phyloP scores from a whole-genome alignment of 257 asterid species.

The Fraxinus cuspidata region DNA sequence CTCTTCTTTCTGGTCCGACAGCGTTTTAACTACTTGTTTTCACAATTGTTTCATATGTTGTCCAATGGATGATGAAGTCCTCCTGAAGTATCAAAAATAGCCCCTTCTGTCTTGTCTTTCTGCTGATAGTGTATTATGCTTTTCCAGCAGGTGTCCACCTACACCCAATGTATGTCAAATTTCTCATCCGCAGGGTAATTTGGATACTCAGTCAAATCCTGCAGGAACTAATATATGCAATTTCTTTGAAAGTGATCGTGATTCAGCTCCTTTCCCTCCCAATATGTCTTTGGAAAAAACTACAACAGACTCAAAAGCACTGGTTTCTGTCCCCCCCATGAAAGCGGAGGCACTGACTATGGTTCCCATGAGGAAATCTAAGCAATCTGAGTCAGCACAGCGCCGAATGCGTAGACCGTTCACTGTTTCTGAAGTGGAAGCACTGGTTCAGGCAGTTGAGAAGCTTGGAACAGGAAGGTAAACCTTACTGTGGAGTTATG shows the following conservation, averaged over 20 bases:
- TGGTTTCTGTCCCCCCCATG: constrained; percentile 51
- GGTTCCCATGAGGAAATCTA: constrained; percentile 74
- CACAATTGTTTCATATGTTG: neutral
- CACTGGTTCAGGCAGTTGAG: constrained; percentile 96
- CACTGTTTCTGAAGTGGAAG: constrained; percentile 94
- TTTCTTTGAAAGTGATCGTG: constrained; percentile 73
- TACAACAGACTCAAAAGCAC: constrained; percentile 61
- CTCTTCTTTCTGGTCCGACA: neutral
- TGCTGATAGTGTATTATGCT: constrained; percentile 15
- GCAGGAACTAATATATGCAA: constrained; percentile 50
- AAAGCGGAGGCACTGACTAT: constrained; percentile 58
- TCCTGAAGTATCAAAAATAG: neutral
- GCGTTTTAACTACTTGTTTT: neutral
- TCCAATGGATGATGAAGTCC: neutral
- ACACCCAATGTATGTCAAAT: constrained; percentile 35
- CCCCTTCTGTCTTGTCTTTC: neutral
- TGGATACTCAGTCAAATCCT: constrained; percentile 38
- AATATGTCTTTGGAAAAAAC: constrained; percentile 52
- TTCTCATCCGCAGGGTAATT: constrained; percentile 36
- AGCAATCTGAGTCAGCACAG: constrained; percentile 80
- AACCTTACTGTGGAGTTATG: neutral
- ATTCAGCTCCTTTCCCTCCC: constrained; percentile 73
- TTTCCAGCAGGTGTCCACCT: constrained; percentile 52
- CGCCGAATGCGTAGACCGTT: constrained; percentile 94
- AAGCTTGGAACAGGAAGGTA: constrained; percentile 98